Conservation (phyloP, 768 basidiomycete species). For the Tephrocybe sp. region DNA sequence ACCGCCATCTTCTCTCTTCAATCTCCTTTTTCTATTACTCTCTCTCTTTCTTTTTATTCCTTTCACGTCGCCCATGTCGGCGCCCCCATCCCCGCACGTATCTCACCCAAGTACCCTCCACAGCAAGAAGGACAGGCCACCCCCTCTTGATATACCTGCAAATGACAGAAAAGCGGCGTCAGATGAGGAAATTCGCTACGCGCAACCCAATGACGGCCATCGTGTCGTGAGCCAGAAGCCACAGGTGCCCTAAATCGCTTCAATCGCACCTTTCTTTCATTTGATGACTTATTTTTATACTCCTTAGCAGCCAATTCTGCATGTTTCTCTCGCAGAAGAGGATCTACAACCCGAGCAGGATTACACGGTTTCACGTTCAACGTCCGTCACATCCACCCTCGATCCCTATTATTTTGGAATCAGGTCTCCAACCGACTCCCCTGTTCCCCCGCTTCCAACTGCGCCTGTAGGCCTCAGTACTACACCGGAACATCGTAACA, state of each 20-base stretch:
- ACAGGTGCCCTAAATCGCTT: slow-evolving; percentile 31
- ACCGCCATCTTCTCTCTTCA: slow-evolving; percentile 12
- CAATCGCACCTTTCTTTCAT: slow-evolving; percentile 17
- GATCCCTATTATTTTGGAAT: slow-evolving; percentile 89
- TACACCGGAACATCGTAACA: slow-evolving; percentile 60
- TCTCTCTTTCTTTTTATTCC: slow-evolving; percentile 23
- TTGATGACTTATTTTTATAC: slow-evolving; percentile 13
- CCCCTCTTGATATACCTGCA: slow-evolving; percentile 49
- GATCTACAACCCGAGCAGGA: slow-evolving; percentile 45
- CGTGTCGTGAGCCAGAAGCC: slow-evolving; percentile 16
- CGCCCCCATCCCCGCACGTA: slow-evolving; percentile 39
- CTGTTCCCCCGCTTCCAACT: slow-evolving; percentile 52
- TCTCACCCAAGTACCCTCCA: slow-evolving; percentile 33
- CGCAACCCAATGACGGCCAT: slow-evolving; percentile 29
- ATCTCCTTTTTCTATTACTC: slow-evolving; percentile 6
- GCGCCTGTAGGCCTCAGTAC: slow-evolving; percentile 39
- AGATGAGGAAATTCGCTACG: slow-evolving; percentile 39
- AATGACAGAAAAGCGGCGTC: slow-evolving; percentile 34
- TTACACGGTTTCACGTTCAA: slow-evolving; percentile 56
- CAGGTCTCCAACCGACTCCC: slow-evolving; percentile 68
- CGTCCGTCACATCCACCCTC: slow-evolving; percentile 76
- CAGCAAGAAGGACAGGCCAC: slow-evolving; percentile 52
- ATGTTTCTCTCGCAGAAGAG: slow-evolving; percentile 44
- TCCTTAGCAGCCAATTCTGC: slow-evolving; percentile 18
- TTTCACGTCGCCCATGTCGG: slow-evolving; percentile 36